Conservation (phyloP, 139 green algal genomes). For the Chlamydomonas urium region DNA sequence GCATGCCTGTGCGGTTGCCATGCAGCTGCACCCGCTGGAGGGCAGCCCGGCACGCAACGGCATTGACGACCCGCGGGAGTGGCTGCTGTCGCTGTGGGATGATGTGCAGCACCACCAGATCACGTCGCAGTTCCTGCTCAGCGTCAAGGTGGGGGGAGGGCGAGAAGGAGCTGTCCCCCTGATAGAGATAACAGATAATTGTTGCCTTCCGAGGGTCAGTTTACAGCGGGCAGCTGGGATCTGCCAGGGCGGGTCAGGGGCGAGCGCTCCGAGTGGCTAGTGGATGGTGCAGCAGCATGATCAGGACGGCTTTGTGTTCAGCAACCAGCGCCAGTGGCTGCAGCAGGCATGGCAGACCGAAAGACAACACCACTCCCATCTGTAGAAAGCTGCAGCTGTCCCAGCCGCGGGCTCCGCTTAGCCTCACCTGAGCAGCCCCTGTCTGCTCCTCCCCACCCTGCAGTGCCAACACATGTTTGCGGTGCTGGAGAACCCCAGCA, state of each 20-base stretch:
- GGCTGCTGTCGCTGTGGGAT: constrained; percentile 34
- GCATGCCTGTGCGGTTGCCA: background rate
- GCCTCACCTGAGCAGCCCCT: background rate
- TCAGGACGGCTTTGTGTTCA: too few relatives aligned
- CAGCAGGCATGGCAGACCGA: constrained; percentile 6
- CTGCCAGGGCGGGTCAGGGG: too few relatives aligned
- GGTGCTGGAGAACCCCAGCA: constrained; percentile 17
- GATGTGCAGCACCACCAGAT: constrained; percentile 28
- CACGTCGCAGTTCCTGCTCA: constrained; percentile 39
- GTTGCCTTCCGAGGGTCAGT: too few relatives aligned
- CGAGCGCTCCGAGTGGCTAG: too few relatives aligned
- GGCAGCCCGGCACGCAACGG: constrained; percentile 2
- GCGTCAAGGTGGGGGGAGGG: constrained; percentile 33
- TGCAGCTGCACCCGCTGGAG: constrained; percentile 26
- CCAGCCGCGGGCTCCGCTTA: background rate
- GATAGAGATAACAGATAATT: too few relatives aligned
- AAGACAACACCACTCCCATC: background rate
- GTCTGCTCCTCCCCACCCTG: background rate
- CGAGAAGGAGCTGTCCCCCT: too few relatives aligned
- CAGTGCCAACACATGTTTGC: constrained; percentile 50
- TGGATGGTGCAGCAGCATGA: too few relatives aligned
- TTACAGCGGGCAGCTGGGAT: too few relatives aligned
- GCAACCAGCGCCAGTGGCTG: constrained; percentile 27
- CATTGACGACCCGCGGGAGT: constrained; percentile 25
- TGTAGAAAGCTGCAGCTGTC: background rate